phyloP scores from a whole-genome alignment of 768 basidiomycete species.

The Pleurotus sapidus region DNA sequence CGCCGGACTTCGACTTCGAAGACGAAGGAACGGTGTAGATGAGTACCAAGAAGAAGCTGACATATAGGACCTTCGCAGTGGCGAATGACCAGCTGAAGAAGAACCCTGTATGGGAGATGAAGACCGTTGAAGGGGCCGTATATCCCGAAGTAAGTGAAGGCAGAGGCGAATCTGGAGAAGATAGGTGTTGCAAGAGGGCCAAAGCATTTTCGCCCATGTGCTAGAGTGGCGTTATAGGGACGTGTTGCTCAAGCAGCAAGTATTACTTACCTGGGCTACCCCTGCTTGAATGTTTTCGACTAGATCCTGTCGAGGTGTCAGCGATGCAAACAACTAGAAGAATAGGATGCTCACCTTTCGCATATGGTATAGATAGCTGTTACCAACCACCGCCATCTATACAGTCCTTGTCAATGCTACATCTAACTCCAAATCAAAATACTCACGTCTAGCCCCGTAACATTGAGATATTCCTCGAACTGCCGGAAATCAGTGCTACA shows the following conservation, averaged over 20 bases:
- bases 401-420: not conserved
- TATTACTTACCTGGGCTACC: slow-evolving; percentile 52
- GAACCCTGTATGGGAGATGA: slow-evolving; percentile 66
- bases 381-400: slow-evolving; percentile 90
- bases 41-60: slow-evolving; percentile 44
- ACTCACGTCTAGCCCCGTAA: slow-evolving; percentile 87
- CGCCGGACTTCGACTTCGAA: slow-evolving; percentile 21
- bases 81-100: slow-evolving; percentile 76
- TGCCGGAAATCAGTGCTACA: slow-evolving; percentile 92
- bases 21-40: slow-evolving; percentile 17
- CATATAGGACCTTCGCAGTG: slow-evolving; percentile 66
- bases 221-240: slow-evolving; percentile 31
- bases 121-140: slow-evolving; percentile 65
- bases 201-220: slow-evolving; percentile 91
- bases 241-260: not conserved
- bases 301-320: slow-evolving; percentile 48
- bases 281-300: slow-evolving; percentile 85
- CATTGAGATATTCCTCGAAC: slow-evolving; percentile 85
- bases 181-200: slow-evolving; percentile 72
- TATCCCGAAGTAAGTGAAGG: slow-evolving; percentile 53
- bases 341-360: slow-evolving; percentile 51
- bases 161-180: slow-evolving; percentile 67
- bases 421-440: not conserved
- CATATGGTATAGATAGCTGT: slow-evolving; percentile 94
- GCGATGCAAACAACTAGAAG: no score